Conservation (phyloP, 2,329 filamentous ascomycete species). For the Cladosporium sp. region DNA sequence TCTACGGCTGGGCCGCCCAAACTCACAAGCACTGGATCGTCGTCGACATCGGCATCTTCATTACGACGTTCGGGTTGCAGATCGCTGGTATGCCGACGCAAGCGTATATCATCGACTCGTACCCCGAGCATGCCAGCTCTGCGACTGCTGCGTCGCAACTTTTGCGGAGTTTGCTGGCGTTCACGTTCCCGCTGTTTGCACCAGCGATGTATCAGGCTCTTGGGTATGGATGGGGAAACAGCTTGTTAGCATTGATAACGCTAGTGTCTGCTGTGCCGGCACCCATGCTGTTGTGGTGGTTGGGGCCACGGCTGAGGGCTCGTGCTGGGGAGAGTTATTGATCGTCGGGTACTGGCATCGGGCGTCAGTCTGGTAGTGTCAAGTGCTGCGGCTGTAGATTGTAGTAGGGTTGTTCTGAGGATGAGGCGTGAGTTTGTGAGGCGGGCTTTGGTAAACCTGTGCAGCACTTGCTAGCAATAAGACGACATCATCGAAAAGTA, state of each 20-base stretch:
- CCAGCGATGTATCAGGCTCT: conserved; percentile 45
- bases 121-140: conserved; percentile 44
- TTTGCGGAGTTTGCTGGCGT: conserved; percentile 52
- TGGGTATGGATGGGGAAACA: conserved; percentile 50
- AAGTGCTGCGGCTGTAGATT: no score
- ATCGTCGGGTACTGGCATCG: not conserved
- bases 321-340: not conserved
- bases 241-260: conserved; percentile 53
- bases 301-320: conserved; percentile 32
- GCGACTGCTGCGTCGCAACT: conserved; percentile 54
- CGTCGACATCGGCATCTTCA: conserved; percentile 55
- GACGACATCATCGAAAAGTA: no score
- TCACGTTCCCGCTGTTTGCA: conserved; percentile 59
- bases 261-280: conserved; percentile 49
- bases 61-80: conserved; percentile 54
- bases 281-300: conserved; percentile 44
- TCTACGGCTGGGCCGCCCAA: conserved; percentile 57
- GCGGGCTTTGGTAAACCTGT: no score
- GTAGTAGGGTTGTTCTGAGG: no score
- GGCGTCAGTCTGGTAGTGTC: no score
- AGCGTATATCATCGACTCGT: conserved; percentile 59
- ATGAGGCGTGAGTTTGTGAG: no score
- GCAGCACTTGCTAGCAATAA: no score
- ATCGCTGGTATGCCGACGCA: conserved; percentile 56
- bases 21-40: conserved; percentile 54